These are phyloP conservation scores for Mediolabrus comicus DNA, from an alignment of 108 stramenopile species.

Conservation along the genomic window DNA sequence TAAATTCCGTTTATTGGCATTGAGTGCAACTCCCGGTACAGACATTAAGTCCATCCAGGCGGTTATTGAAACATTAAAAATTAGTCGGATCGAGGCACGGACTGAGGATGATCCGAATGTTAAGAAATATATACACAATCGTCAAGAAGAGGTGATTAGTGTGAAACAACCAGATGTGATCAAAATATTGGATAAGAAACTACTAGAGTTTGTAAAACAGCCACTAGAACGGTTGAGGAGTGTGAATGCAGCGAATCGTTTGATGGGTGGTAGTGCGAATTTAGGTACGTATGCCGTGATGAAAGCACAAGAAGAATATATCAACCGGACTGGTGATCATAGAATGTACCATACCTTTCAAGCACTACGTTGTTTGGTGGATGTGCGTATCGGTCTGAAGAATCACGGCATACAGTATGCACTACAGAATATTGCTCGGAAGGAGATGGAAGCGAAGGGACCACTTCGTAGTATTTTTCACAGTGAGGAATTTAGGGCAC, in stretches of 20 bases:
- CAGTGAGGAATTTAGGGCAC: slow-evolving; percentile 36
- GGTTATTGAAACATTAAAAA: slow-evolving; percentile 69
- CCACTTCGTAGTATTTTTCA: background rate
- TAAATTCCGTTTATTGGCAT: slow-evolving; percentile 78
- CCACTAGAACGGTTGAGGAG: slow-evolving; percentile 46
- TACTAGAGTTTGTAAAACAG: slow-evolving; percentile 59
- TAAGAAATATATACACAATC: slow-evolving; percentile 74
- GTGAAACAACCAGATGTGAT: slow-evolving; percentile 50
- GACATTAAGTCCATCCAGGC: slow-evolving; percentile 84
- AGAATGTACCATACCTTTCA: slow-evolving; percentile 42
- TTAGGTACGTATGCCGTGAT: slow-evolving; percentile 51
- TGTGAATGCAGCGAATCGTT: slow-evolving; percentile 27
- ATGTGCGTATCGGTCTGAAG: slow-evolving; percentile 46
- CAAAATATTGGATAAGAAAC: slow-evolving; percentile 43
- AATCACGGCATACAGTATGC: slow-evolving; percentile 53
- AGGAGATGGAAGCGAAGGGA: slow-evolving; percentile 19
- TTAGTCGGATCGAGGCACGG: slow-evolving; percentile 76
- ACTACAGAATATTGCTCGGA: slow-evolving; percentile 28
- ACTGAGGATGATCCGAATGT: slow-evolving; percentile 84
- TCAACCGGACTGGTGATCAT: slow-evolving; percentile 37
- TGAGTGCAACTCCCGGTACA: slow-evolving; percentile 96
- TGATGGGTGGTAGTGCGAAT: slow-evolving; percentile 34
- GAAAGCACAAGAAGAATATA: slow-evolving; percentile 45
- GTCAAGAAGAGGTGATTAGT: slow-evolving; percentile 62
- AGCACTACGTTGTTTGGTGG: slow-evolving; percentile 47